phyloP scores from a whole-genome alignment of 257 asterid genomes.

The Lycium barbarum region DNA sequence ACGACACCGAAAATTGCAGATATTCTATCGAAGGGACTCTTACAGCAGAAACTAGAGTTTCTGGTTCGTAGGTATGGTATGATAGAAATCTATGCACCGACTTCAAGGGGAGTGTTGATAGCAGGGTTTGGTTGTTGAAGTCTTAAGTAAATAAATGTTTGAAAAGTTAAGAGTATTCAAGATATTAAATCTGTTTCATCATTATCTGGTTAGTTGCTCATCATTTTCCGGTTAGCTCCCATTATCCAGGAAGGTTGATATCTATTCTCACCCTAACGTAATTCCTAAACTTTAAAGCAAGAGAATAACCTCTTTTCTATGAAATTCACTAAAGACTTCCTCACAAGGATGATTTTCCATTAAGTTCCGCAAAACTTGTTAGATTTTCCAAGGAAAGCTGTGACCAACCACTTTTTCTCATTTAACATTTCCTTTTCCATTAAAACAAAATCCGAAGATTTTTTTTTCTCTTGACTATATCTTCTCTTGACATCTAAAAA shows the following conservation, averaged over 20 bases:
- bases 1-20: not conserved
- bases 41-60: not conserved
- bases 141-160: not conserved
- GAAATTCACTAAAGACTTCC: slow-evolving; percentile 10
- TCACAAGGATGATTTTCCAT: slow-evolving; percentile 12
- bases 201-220: not conserved
- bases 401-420: slow-evolving; percentile 5
- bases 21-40: not conserved
- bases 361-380: not conserved
- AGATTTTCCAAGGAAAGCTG: slow-evolving; percentile 8
- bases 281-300: not conserved
- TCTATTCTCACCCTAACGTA: not conserved
- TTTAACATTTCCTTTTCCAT: slow-evolving; percentile 20
- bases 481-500: slow-evolving; percentile 12
- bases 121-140: not conserved
- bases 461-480: not conserved
- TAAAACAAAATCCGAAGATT: not conserved
- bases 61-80: not conserved
- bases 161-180: not conserved
- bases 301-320: not conserved
- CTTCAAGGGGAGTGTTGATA: not conserved
- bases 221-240: not conserved
- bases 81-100: not conserved
- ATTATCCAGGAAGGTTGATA: slow-evolving; percentile 15
- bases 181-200: not conserved